Evolutionary conservation across 2,329 filamentous ascomycete species (phyloP).

Genomic region (Xylaria sp.): DNA sequence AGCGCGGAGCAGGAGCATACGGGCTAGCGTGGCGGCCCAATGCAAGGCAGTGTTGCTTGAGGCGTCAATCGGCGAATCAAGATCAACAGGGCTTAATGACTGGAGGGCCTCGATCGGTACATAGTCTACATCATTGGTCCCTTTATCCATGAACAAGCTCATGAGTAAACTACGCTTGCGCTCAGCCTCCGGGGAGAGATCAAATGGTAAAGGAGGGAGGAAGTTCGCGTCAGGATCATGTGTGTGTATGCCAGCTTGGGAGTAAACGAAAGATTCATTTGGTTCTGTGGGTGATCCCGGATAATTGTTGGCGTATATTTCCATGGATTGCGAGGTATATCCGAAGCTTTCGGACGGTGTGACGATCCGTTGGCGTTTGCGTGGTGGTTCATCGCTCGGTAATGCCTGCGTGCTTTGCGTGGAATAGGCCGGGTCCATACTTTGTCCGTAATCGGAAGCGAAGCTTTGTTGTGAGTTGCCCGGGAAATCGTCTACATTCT

Average conservation of each 20-base stretch:
- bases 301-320: conserved; percentile 62
- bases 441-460: conserved; percentile 79
- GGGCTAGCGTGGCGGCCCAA: conserved; percentile 93
- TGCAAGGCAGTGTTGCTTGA: conserved; percentile 91
- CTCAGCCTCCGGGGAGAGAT: conserved; percentile 73
- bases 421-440: conserved; percentile 76
- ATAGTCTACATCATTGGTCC: conserved; percentile 71
- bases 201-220: conserved; percentile 72
- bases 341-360: conserved; percentile 69
- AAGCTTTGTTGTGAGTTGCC: conserved; percentile 87
- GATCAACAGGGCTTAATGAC: conserved; percentile 79
- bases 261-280: conserved; percentile 81
- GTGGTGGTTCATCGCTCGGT: conserved; percentile 78
- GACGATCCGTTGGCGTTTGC: conserved; percentile 77
- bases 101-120: conserved; percentile 81
- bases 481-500: conserved; percentile 75
- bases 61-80: conserved; percentile 92
- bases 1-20: conserved; percentile 82
- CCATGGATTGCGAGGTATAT: conserved; percentile 60
- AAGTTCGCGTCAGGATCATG: conserved; percentile 68
- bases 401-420: conserved; percentile 65
- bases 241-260: conserved; percentile 59
- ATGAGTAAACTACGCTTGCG: conserved; percentile 85
- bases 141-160: conserved; percentile 82
- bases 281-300: conserved; percentile 82